Evolutionary conservation across 2,329 filamentous ascomycete genomes (phyloP), one percentile per base, ranked within the genome.

Genomic region (Monilinia fructigena): DNA sequence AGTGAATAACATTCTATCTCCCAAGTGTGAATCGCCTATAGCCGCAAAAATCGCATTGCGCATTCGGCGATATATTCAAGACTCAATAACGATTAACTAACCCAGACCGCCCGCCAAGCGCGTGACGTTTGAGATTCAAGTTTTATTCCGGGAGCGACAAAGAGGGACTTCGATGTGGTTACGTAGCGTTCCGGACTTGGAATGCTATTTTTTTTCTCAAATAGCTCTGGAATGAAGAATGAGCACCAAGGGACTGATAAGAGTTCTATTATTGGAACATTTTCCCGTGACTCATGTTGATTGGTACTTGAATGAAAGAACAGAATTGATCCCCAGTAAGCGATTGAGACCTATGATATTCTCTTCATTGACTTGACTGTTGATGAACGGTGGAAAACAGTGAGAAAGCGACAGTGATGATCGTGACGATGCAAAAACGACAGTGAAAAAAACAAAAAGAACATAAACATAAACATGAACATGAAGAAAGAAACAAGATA

Each of bases 371-470:
- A 12, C 2, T 40, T 28, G 1, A 12, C 2, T 40, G 42, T 31
- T 50, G 18, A 47, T 58, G 14, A n/a, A 47, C 4, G 18, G 16
- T 8, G 20, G 16, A 42, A 40, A n/a, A 38, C 52, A 42, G 5
- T 38, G 54, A 28, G 54, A 58, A 65, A 65, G 54, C 63, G 63
- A 65, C 53, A 65, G 62, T 65, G 42, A 26, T n/a, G 62, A 23
- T 65, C 12, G 48, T 40, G 60, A 18, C 11, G 40, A 42, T n/a
- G 55, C 48, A 28, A 50, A 53, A 42, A 60, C 40, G 26, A 58
- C 16, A 31, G 40, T n/a, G 45, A 5, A 14, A 31, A 31, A 40
- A 20, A 20, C 2, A 31, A 45, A 26, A 47, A 50, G 31, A 35
- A 35, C 1, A 7, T 35, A 6, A 31, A 31, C 16, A 31, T n/a